Conservation (phyloP, 2,329 filamentous ascomycete species). For the Verruconis gallopava region DNA sequence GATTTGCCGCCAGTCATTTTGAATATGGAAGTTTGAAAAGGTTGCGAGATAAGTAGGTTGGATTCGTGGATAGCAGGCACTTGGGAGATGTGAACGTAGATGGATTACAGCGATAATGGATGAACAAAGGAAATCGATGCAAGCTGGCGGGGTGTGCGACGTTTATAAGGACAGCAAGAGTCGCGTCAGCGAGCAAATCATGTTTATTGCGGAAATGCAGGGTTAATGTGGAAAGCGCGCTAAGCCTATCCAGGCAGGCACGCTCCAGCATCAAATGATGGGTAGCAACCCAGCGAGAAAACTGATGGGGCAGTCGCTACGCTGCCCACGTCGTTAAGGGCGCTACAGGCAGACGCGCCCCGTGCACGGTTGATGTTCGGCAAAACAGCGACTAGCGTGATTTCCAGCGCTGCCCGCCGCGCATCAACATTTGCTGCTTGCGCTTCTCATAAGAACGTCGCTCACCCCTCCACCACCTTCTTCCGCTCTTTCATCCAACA, state of each 20-base stretch:
- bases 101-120: constrained; percentile 27
- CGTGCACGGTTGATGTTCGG: background rate
- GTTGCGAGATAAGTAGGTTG: constrained; percentile 21
- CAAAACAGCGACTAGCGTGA: background rate
- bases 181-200: constrained; percentile 18
- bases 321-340: too few species aligned
- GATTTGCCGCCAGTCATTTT: constrained; percentile 99
- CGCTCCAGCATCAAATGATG: background rate
- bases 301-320: background rate
- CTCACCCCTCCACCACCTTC: constrained; percentile 19
- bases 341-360: too few species aligned
- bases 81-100: constrained; percentile 19
- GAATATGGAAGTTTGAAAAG: constrained; percentile 35
- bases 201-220: background rate
- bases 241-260: background rate
- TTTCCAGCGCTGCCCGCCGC: too few species aligned
- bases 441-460: constrained; percentile 6
- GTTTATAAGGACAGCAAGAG: constrained; percentile 25
- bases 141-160: constrained; percentile 22
- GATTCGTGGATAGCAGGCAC: constrained; percentile 17
- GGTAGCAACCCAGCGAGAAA: background rate
- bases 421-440: constrained; percentile 7
- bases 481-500: constrained; percentile 25
- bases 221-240: background rate
- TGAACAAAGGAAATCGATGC: constrained; percentile 12